Evolutionary conservation across 1,139 yeast genomes (phyloP), one percentile per base, ranked within the genome.

Genomic region (Yamadazyma buinensis): DNA sequence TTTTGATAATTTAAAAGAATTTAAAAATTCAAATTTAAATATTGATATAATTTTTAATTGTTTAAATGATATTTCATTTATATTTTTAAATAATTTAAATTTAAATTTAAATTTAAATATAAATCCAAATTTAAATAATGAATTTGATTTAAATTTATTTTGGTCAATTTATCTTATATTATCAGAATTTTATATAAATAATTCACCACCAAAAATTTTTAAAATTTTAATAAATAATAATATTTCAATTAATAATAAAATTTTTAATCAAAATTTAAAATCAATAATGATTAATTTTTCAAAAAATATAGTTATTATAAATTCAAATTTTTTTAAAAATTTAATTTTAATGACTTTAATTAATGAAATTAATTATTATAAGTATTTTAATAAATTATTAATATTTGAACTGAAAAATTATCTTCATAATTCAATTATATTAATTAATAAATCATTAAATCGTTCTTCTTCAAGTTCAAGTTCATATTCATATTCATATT

Each of bases 361-460:
- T 33, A 72, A 72, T 46, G 78, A 72, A 44, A 52, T 70, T 38
- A 71, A 67, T 41, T 50, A 59, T 39, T 51, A 54, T 28, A 55
- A 54, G 31, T 51, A 52, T 34, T 57, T 55, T 32, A 61, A 61
- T 28, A 51, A 52, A 29, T 47, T 64, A 34, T 43, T 54, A 29
- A 58, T 65, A 10, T 67, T 57, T 44, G 62, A 63, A 25, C 61
- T 61, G 46, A 64, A 61, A 34, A 67, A 67, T 40, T 56, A 60
- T 23, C 53, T 72, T 24, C 78, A 72, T 42, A 72, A 72, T 44
- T 63, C 76, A 1, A 63, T 72, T 24, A 71, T 72, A 21, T 51
- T 71, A 29, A 60, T 71, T 20, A 71, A 71, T 42, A 67, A 67
- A 46, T 61, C 69, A 7, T 14, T 42, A 13, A 57, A 70, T 28